These are phyloP conservation scores for Hyaloperonospora arabidopsidis DNA, from an alignment of 352 stramenopile genomes.

Conservation along the genomic window DNA sequence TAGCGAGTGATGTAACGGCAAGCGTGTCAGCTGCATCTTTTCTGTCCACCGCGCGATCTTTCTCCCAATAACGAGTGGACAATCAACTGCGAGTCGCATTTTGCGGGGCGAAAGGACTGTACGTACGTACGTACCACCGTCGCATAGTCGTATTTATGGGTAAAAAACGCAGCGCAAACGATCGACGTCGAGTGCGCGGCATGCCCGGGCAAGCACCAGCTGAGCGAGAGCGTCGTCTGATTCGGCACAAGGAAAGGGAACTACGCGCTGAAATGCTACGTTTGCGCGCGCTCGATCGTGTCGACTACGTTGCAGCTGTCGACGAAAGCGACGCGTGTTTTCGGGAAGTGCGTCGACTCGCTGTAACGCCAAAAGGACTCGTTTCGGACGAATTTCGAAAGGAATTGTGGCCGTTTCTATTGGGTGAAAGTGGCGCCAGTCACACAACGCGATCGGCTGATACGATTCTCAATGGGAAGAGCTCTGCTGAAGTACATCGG, in stretches of 20 bases:
- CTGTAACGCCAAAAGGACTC: conserved; percentile 45
- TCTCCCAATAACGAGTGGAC: conserved; percentile 10
- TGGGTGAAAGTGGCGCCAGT: conserved; percentile 15
- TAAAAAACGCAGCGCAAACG: conserved; percentile 30
- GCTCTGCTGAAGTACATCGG: conserved; percentile 24
- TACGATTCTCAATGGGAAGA: conserved; percentile 10
- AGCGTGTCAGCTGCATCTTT: too few species aligned
- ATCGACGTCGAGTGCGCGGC: conserved; percentile 27
- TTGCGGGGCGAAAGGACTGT: too few species aligned
- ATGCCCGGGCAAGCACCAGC: conserved; percentile 25
- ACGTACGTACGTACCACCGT: neutral
- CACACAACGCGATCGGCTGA: conserved; percentile 5
- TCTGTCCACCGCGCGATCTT: too few species aligned
- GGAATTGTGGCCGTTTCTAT: conserved; percentile 56
- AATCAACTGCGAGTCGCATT: neutral
- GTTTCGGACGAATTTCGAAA: conserved; percentile 49
- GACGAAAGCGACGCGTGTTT: conserved; percentile 34
- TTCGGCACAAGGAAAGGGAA: conserved; percentile 48
- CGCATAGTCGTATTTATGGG: conserved; percentile 24
- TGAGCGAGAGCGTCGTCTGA: conserved; percentile 34
- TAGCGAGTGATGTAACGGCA: too few species aligned
- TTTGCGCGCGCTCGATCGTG: conserved; percentile 23
- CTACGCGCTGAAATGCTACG: conserved; percentile 29
- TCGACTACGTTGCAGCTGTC: conserved; percentile 3
- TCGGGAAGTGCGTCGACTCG: conserved; percentile 49